Base-by-base conservation (phyloP, 108 stramenopile genomes). In the Pseudonitzschia delicatissima region DNA sequence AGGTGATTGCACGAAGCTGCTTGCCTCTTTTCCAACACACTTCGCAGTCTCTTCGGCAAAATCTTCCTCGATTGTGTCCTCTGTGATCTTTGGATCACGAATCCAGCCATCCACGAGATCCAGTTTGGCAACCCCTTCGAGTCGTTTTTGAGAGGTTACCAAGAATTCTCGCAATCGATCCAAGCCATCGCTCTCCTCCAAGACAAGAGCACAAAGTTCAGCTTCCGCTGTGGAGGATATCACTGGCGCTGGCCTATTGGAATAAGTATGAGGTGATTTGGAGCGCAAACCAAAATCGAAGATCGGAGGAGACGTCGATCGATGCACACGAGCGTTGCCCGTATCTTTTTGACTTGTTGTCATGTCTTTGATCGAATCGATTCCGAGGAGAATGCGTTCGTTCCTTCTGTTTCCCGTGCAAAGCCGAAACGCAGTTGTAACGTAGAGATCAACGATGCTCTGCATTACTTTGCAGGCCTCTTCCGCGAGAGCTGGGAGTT, bases 401-500 rank as follows among this genome's bases (percentile, higher is more conserved):
- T 88, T 85, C 29, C 39, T 62, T 45, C 60, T 67, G 45, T 63
- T 87, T 8, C 85, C 71, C 9, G 65, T 45, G 67, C 88, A 93
- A 32, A 93, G 50, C 4, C 92, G 87, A 53, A 93, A 85, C 8
- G 88, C 87, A 5, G 92, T 90, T 5, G 87, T 85, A 63, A 87
- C 49, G 60, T 87, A 93, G 25, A 93, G 82, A 80, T 93, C 87
- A 53, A 67, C 76, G 1, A 90, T 57, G 40, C 82, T 88, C 32
- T 45, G 58, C 11, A 90, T 44, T 12, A 81, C 87, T 20, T 57
- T 58, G 15, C 53, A 31, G 21, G 78, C 74, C 40, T 88, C 88
- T 18, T 47, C 68, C 9, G 75, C 66, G 45, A 88, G 55, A 25
- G 74, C 45, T 12, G 92, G 92, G 35, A 93, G 63, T 42, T 67